Evolutionary conservation across 1,139 yeast species (phyloP), one percentile per base, ranked within the genome.

Genomic region (Meyerozyma sp.): DNA sequence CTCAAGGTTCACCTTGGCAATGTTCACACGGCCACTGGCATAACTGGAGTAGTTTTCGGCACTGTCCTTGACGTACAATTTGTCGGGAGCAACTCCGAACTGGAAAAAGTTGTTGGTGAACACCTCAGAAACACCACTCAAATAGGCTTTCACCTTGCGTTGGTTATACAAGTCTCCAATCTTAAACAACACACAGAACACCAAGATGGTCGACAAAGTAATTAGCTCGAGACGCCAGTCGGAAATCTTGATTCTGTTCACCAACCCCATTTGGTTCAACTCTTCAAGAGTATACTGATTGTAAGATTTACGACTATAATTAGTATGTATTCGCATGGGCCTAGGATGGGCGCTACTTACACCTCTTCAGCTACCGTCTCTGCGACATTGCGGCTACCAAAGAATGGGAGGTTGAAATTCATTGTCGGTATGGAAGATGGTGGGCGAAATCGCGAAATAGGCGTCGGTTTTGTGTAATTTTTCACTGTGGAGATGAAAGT

Each of bases 1-100:
- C 51, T 75, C 79, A 44, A 84, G 73, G 46, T 77, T 67, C 46
- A 89, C 69, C 49, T 78, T 75, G 49, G 80, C 81, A 51, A 93
- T 76, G 62, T 87, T 84, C 49, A 79, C 70, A 62, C 98, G 82
- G 50, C 98, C 98, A 45, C 95, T 77, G 39, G 97, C 96, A 62
- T 88, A 93, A 40, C 89, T 73, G 14, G 93, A 71, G 63, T 66
- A 90, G 47, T 79, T 74, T 57, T 87, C 85, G 39, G 85, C 72
- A 43, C 84, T 80, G 61, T 89, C 96, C 59, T 81, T 77, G 50
- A 82, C 70, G 55, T 73, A 75, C 52, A 79, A 66, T 41, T 67
- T 64, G 39, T 70, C 68, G 40, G 68, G 51, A n/a, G 70, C 62
- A 40, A 82, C 82, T 45, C 98, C 98, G 49, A 83, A 93, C 61